These are phyloP conservation scores for Euphrasia confusa DNA, from an alignment of 257 asterid genomes.

Conservation along the genomic window DNA sequence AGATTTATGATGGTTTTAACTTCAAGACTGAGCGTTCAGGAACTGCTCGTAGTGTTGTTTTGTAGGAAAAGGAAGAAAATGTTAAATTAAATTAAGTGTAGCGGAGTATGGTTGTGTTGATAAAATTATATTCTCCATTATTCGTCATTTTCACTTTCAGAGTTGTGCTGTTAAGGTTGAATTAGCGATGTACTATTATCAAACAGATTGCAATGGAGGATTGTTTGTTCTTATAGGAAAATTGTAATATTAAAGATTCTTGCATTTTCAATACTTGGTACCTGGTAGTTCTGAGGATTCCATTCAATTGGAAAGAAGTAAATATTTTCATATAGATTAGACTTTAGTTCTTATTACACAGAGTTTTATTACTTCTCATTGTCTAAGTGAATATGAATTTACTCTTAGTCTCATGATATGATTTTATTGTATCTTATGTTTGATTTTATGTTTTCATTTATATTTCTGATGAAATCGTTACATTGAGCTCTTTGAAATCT, in stretches of 20 bases:
- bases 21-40: neutral
- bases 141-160: neutral
- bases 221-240: neutral
- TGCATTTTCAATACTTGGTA: neutral
- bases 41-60: neutral
- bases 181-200: too few species aligned
- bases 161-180: neutral
- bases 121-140: neutral
- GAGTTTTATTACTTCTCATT: neutral
- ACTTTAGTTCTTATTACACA: neutral
- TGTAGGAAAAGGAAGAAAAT: neutral
- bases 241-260: neutral
- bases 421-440: too few species aligned
- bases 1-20: too few species aligned
- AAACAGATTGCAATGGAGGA: too few species aligned
- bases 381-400: neutral
- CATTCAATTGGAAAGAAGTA: neutral
- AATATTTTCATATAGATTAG: neutral
- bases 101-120: neutral
- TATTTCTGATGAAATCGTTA: neutral
- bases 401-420: neutral
- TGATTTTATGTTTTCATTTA: neutral
- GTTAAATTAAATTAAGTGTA: neutral
- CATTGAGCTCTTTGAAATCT: neutral
- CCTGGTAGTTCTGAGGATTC: neutral